Evolutionary conservation across 2,329 filamentous ascomycete species (phyloP), one percentile per base, ranked within the genome.

Genomic region (Colletotrichum sp.): DNA sequence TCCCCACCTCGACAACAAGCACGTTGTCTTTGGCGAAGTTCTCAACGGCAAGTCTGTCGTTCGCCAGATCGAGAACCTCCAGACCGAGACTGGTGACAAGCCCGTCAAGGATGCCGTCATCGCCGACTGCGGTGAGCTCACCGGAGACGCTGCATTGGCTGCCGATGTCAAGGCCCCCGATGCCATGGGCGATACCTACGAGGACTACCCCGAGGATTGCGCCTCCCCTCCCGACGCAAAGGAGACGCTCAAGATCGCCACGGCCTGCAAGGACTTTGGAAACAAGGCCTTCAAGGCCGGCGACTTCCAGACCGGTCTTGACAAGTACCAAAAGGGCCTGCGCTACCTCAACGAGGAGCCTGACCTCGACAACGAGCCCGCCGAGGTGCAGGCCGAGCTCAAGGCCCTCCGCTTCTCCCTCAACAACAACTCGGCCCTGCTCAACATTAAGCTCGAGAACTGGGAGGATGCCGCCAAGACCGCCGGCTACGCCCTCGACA

Each of bases 11-110:
- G 96, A 99, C 85, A 92, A 92, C 84, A 99, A 99, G 90, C 96
- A 99, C 87, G 97, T 99, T 63, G 96, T 99, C 28, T 99, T 98
- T 81, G 97, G 97, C 78, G 94, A 98, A 84, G 96, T 99, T 72
- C 91, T 98, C 82, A 94, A 93, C 77, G 97, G 97, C 82, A 99
- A 98, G 90, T 96, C 95, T 77, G 88, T 98, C 49, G 92, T 99
- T 39, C 94, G 97, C 78, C 93, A 96, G 84, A 93, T 99, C 81
- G 97, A 99, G 88, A 97, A 97, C 85, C 88, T 95, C 77, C 89
- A 90, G 69, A 97, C 95, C 3, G 90, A 93, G 79, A 87, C 90
- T 32, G 91, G 90, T 81, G 97, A 99, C 88, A 96, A 96, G 87
- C 96, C 96, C 32, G 84, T 83, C 67, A 89, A 92, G 78, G 94